These are phyloP conservation scores for Solanum virginianum DNA, from an alignment of 257 asterid species.

Conservation along the genomic window DNA sequence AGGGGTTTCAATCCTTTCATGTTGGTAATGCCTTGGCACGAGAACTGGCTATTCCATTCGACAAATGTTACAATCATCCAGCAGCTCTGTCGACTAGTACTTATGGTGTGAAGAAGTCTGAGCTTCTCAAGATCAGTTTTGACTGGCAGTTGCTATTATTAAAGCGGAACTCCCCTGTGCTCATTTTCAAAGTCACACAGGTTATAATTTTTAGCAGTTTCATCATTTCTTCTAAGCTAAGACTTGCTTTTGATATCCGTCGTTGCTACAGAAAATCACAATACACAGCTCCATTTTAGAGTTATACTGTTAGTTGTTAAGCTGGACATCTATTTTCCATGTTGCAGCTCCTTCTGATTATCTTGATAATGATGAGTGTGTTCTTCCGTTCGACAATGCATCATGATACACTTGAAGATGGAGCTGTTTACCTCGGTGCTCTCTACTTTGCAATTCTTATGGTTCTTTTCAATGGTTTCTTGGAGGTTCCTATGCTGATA, in stretches of 20 bases:
- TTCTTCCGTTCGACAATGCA: conserved; percentile 73
- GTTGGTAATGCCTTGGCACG: conserved; percentile 31
- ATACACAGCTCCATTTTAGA: not conserved
- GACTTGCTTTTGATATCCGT: too few species aligned
- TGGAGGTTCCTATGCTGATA: conserved; percentile 75
- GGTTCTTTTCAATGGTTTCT: conserved; percentile 77
- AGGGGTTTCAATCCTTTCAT: conserved; percentile 43
- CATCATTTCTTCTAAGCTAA: too few species aligned
- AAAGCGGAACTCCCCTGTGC: conserved; percentile 55
- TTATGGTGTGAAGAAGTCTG: conserved; percentile 36
- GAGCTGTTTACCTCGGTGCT: conserved; percentile 76
- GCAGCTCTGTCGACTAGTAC: conserved; percentile 40
- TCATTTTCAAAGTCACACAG: conserved; percentile 58
- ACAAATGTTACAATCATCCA: conserved; percentile 37
- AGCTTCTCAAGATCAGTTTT: conserved; percentile 44
- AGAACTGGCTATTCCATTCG: conserved; percentile 44
- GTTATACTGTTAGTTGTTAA: not conserved
- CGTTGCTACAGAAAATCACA: not conserved
- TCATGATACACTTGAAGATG: conserved; percentile 50
- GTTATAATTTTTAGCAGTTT: conserved; percentile 5
- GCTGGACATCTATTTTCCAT: not conserved
- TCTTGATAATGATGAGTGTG: conserved; percentile 65
- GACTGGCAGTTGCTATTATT: conserved; percentile 56
- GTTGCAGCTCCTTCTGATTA: conserved; percentile 56
- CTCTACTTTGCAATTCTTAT: conserved; percentile 63